Base-by-base conservation (phyloP, 257 asterid species). In the Nicotiana attenuata region DNA sequence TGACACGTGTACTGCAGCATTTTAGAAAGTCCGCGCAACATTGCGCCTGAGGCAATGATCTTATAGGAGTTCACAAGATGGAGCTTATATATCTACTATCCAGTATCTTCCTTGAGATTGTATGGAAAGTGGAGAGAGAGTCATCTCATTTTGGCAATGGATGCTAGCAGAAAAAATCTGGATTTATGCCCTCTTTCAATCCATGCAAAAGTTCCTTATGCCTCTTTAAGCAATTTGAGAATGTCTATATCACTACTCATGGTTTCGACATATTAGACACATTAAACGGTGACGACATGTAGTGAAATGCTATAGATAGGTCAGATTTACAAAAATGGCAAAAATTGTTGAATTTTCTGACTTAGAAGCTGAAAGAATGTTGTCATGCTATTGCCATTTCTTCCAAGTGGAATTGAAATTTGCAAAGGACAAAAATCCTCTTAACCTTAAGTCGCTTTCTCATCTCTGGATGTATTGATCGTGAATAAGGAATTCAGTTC, bases 171-270 rank as follows among this genome's bases (percentile, higher is more conserved):
- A 15, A 17, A 77, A 55, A 9, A 2, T 16, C 26, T 28, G 22
- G 55, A 56, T 10, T 20, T 28, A 28, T 10, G 8, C 3, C 29
- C 9, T 22, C 6, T 71, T 55, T 55, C 24, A 16, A 35, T 26
- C 52, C 52, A 33, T 77, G 17, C n/a, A 77, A 55, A 29, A 3
- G 7, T 16, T 52, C 47, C 19, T 76, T 15, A 52, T n/a, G 41
- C 24, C 69, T 45, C 56, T 24, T 16, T 19, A 41, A 7, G 50
- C 31, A 47, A 52, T 68, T 81, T 78, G 64, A 84, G 65, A 16
- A 90, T 90, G 97, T 87, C 89, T 52, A 91, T 92, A 89, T 87
- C 81, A 76, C 85, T 79, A 65, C 91, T 81, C 97, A 93, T 87
- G 38, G 22, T 89, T 82, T 86, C 91, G 82, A 84, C 95, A 87